Conservation (phyloP, 768 basidiomycete genomes). For the Tylopilus rubrobrunneus region DNA sequence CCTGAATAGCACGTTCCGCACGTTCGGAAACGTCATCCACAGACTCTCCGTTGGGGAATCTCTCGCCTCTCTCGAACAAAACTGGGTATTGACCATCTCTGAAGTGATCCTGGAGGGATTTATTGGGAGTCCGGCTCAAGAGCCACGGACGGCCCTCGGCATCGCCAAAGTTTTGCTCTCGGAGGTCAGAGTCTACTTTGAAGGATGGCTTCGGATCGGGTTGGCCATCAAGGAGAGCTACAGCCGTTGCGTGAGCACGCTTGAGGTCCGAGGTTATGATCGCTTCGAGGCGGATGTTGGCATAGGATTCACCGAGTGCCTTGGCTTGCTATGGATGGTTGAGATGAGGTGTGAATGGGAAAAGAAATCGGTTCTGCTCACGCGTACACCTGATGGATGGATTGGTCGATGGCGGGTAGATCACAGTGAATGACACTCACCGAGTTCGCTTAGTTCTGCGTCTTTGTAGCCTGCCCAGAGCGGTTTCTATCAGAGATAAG, state of each 20-base stretch:
- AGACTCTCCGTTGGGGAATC: slow-evolving; percentile 72
- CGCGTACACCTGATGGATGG: slow-evolving; percentile 49
- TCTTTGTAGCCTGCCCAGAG: slow-evolving; percentile 79
- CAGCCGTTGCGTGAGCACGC: slow-evolving; percentile 60
- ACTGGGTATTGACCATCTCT: slow-evolving; percentile 52
- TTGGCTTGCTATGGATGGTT: slow-evolving; percentile 51
- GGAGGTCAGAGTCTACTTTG: slow-evolving; percentile 46
- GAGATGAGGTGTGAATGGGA: not conserved
- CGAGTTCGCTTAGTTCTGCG: slow-evolving; percentile 70
- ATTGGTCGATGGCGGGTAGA: slow-evolving; percentile 2
- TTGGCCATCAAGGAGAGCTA: slow-evolving; percentile 50
- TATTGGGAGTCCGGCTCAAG: slow-evolving; percentile 22
- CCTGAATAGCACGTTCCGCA: slow-evolving; percentile 47
- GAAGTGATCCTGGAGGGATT: slow-evolving; percentile 44
- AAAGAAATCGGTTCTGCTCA: slow-evolving; percentile 21
- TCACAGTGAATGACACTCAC: slow-evolving; percentile 34
- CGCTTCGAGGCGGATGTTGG: slow-evolving; percentile 43
- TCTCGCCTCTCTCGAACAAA: slow-evolving; percentile 40
- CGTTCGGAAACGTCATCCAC: slow-evolving; percentile 56
- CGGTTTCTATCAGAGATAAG: slow-evolving; percentile 30
- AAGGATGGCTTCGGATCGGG: slow-evolving; percentile 43
- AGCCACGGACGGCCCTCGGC: slow-evolving; percentile 62
- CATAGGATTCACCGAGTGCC: slow-evolving; percentile 54
- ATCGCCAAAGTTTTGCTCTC: slow-evolving; percentile 67
- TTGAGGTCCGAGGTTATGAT: slow-evolving; percentile 67